Evolutionary conservation across 2,329 filamentous ascomycete genomes (phyloP).

Genomic region (Ceratocystis alfenasii): DNA sequence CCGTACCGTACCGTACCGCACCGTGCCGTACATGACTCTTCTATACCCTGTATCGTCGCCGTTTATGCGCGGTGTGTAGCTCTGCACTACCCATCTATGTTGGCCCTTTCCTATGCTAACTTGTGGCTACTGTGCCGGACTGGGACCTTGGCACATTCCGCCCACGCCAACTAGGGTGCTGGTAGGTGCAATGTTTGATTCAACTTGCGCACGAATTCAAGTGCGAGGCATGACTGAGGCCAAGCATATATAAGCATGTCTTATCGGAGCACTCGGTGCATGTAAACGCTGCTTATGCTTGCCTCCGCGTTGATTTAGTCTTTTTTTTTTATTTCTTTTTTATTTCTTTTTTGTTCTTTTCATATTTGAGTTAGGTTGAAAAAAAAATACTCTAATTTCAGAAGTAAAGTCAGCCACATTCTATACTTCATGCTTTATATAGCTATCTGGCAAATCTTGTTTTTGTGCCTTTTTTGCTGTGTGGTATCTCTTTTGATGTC

Average conservation of each 20-base stretch:
- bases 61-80: not conserved
- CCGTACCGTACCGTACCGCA: not conserved
- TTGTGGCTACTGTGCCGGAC: not conserved
- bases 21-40: too few species aligned
- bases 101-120: not conserved
- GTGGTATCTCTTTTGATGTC: too few species aligned
- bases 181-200: not conserved
- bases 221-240: not conserved
- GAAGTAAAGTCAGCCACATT: not conserved
- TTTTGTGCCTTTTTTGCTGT: not conserved
- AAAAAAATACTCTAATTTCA: not conserved
- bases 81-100: not conserved
- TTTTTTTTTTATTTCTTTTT: not conserved
- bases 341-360: not conserved
- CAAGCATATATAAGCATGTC: not conserved
- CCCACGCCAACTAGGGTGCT: not conserved
- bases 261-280: not conserved
- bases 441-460: not conserved
- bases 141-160: not conserved
- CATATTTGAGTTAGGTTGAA: not conserved
- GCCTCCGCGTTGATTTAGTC: not conserved
- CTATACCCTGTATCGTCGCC: not conserved
- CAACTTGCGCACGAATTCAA: too few species aligned
- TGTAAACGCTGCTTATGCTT: not conserved
- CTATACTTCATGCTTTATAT: not conserved